These are phyloP conservation scores for Iodosphaeria phyllophila DNA, from an alignment of 2,329 filamentous ascomycete genomes.

Conservation along the genomic window DNA sequence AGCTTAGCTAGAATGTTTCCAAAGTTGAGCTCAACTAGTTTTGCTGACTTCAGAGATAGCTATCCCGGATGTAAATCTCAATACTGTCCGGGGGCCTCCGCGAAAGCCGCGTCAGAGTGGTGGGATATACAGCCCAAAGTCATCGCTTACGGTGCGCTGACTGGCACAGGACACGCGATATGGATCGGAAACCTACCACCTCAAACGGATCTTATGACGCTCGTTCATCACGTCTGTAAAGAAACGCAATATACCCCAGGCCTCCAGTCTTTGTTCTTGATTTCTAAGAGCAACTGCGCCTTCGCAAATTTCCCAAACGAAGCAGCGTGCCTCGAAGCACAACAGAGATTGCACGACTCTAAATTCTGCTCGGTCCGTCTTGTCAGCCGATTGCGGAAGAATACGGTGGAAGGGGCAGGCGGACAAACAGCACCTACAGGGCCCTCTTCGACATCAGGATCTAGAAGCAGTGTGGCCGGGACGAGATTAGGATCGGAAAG, in stretches of 20 bases:
- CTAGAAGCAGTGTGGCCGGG: slow-evolving; percentile 5
- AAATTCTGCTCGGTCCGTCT: slow-evolving; percentile 72
- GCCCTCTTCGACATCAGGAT: slow-evolving; percentile 23
- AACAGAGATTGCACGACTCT: slow-evolving; percentile 77
- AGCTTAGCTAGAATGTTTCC: no score
- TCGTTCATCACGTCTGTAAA: slow-evolving; percentile 83
- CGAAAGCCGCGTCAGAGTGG: slow-evolving; percentile 42
- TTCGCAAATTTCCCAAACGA: slow-evolving; percentile 92
- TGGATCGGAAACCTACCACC: slow-evolving; percentile 93
- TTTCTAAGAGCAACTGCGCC: slow-evolving; percentile 92
- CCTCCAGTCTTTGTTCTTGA: slow-evolving; percentile 80
- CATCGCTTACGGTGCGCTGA: no score
- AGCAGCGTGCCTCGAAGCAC: slow-evolving; percentile 52
- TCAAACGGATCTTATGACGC: slow-evolving; percentile 57
- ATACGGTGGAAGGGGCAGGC: slow-evolving; percentile 17
- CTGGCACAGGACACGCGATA: slow-evolving; percentile 53
- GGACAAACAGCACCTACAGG: slow-evolving; percentile 34
- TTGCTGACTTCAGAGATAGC: no score
- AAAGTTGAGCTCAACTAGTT: no score
- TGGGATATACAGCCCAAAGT: no score
- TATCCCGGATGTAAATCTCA: no score
- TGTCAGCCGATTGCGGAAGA: slow-evolving; percentile 63
- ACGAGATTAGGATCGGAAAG: no score
- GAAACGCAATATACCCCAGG: slow-evolving; percentile 59
- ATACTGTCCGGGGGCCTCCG: slow-evolving; percentile 31